A percentile compares a stretch with the other conserved stretches of the same genome.
phyloP scores from a whole-genome alignment of 768 basidiomycete species.

The Amanita pseudoporphyria region DNA sequence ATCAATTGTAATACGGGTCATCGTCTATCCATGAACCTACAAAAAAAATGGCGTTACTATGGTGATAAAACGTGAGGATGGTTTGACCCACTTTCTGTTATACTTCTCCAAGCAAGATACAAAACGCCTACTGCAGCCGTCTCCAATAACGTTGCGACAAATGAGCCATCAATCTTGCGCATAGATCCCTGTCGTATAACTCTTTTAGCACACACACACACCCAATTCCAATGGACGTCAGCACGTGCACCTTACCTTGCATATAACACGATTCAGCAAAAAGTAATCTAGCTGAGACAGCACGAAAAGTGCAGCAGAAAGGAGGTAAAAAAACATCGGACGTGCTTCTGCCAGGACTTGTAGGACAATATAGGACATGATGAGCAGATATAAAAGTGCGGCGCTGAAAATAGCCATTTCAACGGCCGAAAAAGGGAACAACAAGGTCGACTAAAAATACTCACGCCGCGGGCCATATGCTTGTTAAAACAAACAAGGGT shows the following conservation, averaged over 20 bases:
- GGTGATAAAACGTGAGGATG: not conserved
- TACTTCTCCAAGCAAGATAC: constrained; percentile 78
- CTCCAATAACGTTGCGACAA: constrained; percentile 79
- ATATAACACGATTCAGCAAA: constrained; percentile 69
- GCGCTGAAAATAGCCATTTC: not conserved
- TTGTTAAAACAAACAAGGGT: constrained; percentile 60
- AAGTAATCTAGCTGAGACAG: constrained; percentile 79
- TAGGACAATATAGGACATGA: constrained; percentile 80
- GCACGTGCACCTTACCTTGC: constrained; percentile 48
- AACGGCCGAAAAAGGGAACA: not conserved
- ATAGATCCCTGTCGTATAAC: constrained; percentile 55
- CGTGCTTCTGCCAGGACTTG: constrained; percentile 66
- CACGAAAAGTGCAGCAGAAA: constrained; percentile 68
- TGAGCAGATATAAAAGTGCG: constrained; percentile 45
- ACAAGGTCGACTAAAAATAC: constrained; percentile 19
- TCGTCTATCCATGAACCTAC: constrained; percentile 5
- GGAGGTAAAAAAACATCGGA: constrained; percentile 72
- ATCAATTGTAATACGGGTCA: not conserved
- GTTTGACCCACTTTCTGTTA: constrained; percentile 67
- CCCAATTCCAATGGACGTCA: too few species aligned
- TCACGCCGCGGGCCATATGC: constrained; percentile 71
- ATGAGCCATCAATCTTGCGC: constrained; percentile 74
- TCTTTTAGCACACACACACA: too few species aligned
- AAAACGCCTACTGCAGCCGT: constrained; percentile 60
- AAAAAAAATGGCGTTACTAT: not conserved